These are phyloP conservation scores for Alternaria tenuissima DNA, from an alignment of 2,329 filamentous ascomycete species.

Conservation along the genomic window DNA sequence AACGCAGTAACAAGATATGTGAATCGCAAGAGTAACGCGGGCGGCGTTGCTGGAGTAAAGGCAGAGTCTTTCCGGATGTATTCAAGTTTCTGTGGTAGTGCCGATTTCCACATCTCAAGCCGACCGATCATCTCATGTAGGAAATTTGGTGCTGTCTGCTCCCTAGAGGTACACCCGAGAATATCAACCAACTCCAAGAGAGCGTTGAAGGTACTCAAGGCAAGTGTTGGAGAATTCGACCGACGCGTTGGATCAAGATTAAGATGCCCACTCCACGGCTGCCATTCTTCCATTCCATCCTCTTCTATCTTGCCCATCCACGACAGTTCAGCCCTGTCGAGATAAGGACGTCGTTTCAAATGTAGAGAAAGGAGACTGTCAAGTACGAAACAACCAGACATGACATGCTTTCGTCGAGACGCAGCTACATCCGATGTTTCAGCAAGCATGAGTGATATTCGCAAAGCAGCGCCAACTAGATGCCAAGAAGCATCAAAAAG, in stretches of 20 bases:
- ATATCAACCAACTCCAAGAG: slow-evolving; percentile 51
- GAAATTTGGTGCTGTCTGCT: slow-evolving; percentile 31
- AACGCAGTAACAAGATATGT: slow-evolving; percentile 35
- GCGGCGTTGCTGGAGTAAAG: slow-evolving; percentile 31
- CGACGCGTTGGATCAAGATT: slow-evolving; percentile 33
- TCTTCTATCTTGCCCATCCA: slow-evolving; percentile 63
- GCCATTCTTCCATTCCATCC: slow-evolving; percentile 76
- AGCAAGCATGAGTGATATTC: slow-evolving; percentile 58
- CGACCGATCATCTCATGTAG: slow-evolving; percentile 49
- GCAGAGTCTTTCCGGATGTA: slow-evolving; percentile 31
- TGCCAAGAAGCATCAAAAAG: slow-evolving; percentile 68
- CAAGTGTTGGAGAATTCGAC: slow-evolving; percentile 47
- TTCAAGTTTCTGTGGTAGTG: slow-evolving; percentile 34
- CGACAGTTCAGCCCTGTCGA: slow-evolving; percentile 58
- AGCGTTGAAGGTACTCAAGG: slow-evolving; percentile 63
- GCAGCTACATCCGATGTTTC: slow-evolving; percentile 36
- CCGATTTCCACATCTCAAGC: slow-evolving; percentile 50
- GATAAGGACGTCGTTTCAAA: slow-evolving; percentile 59
- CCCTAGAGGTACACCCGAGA: slow-evolving; percentile 20
- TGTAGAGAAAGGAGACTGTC: slow-evolving; percentile 66
- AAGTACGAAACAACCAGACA: slow-evolving; percentile 68
- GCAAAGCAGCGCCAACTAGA: slow-evolving; percentile 68
- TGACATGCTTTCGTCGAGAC: slow-evolving; percentile 50
- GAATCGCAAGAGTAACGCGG: slow-evolving; percentile 38
- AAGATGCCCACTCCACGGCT: slow-evolving; percentile 69